phyloP scores from a whole-genome alignment of 768 basidiomycete genomes.

The Boletus tylopilopsis region DNA sequence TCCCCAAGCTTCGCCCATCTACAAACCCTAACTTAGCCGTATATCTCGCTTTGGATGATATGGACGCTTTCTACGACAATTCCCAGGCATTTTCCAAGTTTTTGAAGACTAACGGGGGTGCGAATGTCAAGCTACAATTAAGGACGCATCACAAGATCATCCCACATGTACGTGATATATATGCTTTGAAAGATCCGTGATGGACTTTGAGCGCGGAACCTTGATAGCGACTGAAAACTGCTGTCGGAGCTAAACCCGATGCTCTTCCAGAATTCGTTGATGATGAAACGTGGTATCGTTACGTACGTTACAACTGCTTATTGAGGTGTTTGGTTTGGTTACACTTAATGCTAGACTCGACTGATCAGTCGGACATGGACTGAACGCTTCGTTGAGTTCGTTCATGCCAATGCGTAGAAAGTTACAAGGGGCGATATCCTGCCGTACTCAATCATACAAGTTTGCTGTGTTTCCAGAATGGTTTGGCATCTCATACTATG shows the following conservation, averaged over 20 bases:
- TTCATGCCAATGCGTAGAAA: conserved; percentile 6
- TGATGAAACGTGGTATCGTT: conserved; percentile 34
- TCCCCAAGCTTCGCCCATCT: conserved; percentile 5
- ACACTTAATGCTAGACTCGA: conserved; percentile 10
- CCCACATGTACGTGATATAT: conserved; percentile 35
- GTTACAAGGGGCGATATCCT: not conserved
- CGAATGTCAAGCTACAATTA: conserved; percentile 17
- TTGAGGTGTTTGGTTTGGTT: not conserved
- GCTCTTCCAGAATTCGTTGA: conserved; percentile 33
- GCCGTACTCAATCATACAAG: not conserved
- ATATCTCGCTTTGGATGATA: conserved; percentile 8
- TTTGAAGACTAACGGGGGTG: conserved; percentile 28
- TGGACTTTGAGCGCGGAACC: not conserved
- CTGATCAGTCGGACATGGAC: conserved; percentile 22
- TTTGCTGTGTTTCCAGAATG: not conserved
- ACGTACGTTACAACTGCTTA: conserved; percentile 17
- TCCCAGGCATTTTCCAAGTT: conserved; percentile 35
- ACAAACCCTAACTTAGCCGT: not conserved
- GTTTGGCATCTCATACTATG: too few relatives aligned
- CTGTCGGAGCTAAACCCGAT: conserved; percentile 21
- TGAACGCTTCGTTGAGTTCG: conserved; percentile 27
- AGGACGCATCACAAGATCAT: conserved; percentile 33
- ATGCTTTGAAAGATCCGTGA: not conserved
- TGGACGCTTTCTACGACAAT: conserved; percentile 33
- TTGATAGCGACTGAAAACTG: conserved; percentile 32